Evolutionary conservation across 2,329 filamentous ascomycete species (phyloP), one percentile per base, ranked within the genome.

Genomic region (Neopestalotiopsis rosae): DNA sequence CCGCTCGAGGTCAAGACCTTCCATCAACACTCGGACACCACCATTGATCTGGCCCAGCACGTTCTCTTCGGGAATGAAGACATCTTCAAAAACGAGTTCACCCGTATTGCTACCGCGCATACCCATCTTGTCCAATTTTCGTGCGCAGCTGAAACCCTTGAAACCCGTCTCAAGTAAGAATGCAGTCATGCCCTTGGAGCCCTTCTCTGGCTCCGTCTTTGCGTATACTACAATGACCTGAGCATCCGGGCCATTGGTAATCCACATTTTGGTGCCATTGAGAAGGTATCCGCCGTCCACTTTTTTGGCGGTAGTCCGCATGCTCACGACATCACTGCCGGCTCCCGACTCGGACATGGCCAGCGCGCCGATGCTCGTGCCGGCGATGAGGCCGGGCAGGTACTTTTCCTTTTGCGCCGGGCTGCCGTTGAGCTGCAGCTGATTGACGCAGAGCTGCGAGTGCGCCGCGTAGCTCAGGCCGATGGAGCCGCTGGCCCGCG

Each of bases 211-310:
- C 69, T 91, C 88, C 1, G 95, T 98, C 86, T 98, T 98, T 67
- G 95, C 95, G 80, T 99, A 99, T n/a, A 99, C 94, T 67, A 99
- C 90, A 67, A 98, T 91, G 57, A 92, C 86, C 80, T 97, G 89
- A n/a, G 96, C 96, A 78, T 98, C 95, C 0, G 95, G 95, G 4
- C 95, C 94, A 81, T 99, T 99, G 71, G 95, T 99, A 79, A 99
- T 99, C 95, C 95, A 99, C 95, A 98, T 98, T 87, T 99, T 98
- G 70, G 91, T 93, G 40, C 95, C 95, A 76, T 95, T 94, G 67
- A 99, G 84, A 24, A 95, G 71, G 80, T 92, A 98, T 34, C 95
- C 95, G 45, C 94, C 95, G 75, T 96, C 92, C 12, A 94, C 92
- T 72, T 89, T 86, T 78, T 89, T 92, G 0, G 95, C 95, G 3